Percentiles rank a stretch among this genome's conserved stretches.
phyloP scores from a whole-genome alignment of 345 rosid species.

The Arabidopsis thaliana region TAIR10.1 NC_003071.7:11751501-11752000 shows the following conservation, averaged over 20 bases:
- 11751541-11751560: slow-evolving; percentile 6
- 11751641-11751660: slow-evolving; percentile 14
- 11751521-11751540: slow-evolving; percentile 2
- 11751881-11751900: background rate
- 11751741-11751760: background rate
- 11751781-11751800: background rate
- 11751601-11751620: slow-evolving; percentile 56
- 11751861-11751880: background rate
- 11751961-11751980: background rate
- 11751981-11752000: too few relatives aligned
- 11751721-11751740: background rate
- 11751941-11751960: background rate
- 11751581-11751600: slow-evolving; percentile 39
- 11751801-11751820: background rate
- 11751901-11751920: background rate
- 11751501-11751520: background rate
- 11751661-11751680: slow-evolving; percentile 54
- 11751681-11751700: slow-evolving; percentile 46
- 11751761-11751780: background rate
- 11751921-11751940: background rate
- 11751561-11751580: slow-evolving; percentile 38
- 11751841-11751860: background rate
- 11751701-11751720: slow-evolving; percentile 39
- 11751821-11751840: background rate
- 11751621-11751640: slow-evolving; percentile 52